phyloP scores from a whole-genome alignment of 306 rosid genomes.

The Acacia melanoxylon region DNA sequence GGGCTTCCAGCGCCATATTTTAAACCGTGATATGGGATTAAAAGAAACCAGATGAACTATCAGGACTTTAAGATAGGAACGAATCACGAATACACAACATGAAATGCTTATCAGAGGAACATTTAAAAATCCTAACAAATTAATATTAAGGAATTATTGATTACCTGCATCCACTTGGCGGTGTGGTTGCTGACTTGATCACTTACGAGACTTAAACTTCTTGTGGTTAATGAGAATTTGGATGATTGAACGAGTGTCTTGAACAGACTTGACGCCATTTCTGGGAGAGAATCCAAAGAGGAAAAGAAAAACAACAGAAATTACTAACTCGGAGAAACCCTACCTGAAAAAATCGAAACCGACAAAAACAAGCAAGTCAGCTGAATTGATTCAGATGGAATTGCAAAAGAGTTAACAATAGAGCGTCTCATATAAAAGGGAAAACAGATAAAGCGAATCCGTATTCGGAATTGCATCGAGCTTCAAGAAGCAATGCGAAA shows the following conservation, averaged over 20 bases:
- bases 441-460: not conserved
- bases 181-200: slow-evolving; percentile 70
- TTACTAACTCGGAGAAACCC: not conserved
- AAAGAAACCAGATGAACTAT: slow-evolving; percentile 2
- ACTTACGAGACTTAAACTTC: slow-evolving; percentile 59
- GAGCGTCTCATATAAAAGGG: not conserved
- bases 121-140: not conserved
- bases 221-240: slow-evolving; percentile 38
- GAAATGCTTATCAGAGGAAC: not conserved
- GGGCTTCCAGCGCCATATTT: not conserved
- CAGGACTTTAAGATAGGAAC: not conserved
- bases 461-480: not conserved
- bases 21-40: not conserved
- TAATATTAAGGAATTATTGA: not conserved
- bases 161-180: slow-evolving; percentile 91
- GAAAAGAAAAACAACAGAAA: not conserved
- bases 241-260: slow-evolving; percentile 58
- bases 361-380: not conserved
- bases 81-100: not conserved
- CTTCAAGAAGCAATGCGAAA: not conserved
- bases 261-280: slow-evolving; percentile 78
- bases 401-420: not conserved
- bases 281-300: slow-evolving; percentile 11
- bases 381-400: not conserved
- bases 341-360: not conserved